Percentiles rank a stretch among this genome's conserved stretches.
phyloP scores from a whole-genome alignment of 495 filamentous ascomycete species.

The Tuber umbilicatum region DNA sequence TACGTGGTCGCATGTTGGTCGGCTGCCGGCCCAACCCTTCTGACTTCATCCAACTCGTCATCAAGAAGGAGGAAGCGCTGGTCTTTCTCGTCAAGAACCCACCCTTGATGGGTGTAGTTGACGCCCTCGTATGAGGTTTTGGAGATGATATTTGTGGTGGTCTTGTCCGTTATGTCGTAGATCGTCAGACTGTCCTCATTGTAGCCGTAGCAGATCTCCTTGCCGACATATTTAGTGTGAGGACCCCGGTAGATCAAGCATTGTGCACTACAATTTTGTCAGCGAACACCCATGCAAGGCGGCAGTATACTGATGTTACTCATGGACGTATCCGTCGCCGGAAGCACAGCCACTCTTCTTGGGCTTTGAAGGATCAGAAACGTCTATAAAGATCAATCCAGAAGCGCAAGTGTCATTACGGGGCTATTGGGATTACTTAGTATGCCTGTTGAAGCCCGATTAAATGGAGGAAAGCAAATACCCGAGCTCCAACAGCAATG shows the following conservation, averaged over 20 bases:
- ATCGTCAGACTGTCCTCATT: conserved; percentile 50
- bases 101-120: conserved; percentile 57
- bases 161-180: conserved; percentile 55
- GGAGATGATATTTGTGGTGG: conserved; percentile 48
- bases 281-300: not conserved
- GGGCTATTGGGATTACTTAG: conserved; percentile 14
- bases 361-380: conserved; percentile 40
- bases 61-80: conserved; percentile 56
- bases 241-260: conserved; percentile 56
- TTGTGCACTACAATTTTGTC: conserved; percentile 43
- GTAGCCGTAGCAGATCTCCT: conserved; percentile 56
- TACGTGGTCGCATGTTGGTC: conserved; percentile 40
- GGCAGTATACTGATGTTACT: conserved; percentile 40
- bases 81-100: conserved; percentile 50
- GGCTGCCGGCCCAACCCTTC: conserved; percentile 45
- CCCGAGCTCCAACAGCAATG: conserved; percentile 42
- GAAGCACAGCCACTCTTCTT: conserved; percentile 42
- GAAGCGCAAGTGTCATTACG: conserved; percentile 35
- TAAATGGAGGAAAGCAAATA: not conserved
- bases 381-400: conserved; percentile 44
- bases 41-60: conserved; percentile 55
- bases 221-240: conserved; percentile 48
- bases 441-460: not conserved
- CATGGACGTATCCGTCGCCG: conserved; percentile 44
- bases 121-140: conserved; percentile 53